Percentiles rank a stretch among this genome's conserved stretches.
Evolutionary conservation across 306 rosid species (phyloP).

Genomic region (Leucaena leucocephala): DNA sequence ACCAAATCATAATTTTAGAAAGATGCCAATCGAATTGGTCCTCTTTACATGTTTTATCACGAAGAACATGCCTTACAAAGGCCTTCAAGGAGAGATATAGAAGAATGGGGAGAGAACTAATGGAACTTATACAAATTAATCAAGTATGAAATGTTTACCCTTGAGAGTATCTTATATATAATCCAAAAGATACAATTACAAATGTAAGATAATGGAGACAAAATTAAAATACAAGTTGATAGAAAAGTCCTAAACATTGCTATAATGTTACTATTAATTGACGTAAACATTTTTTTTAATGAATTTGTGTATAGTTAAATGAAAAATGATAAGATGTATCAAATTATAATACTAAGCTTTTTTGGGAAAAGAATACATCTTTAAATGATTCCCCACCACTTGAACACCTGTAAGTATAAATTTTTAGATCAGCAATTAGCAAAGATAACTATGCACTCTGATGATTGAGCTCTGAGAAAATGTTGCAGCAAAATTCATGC

Average conservation of each 20-base stretch:
- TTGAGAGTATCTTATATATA: not conserved
- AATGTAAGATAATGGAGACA: not conserved
- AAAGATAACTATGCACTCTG: slow-evolving; percentile 11
- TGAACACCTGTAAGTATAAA: not conserved
- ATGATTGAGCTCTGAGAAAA: slow-evolving; percentile 16
- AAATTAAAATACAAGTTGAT: not conserved
- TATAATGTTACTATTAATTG: not conserved
- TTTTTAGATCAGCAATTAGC: slow-evolving; percentile 16
- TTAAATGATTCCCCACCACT: not conserved
- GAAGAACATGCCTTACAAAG: too few relatives aligned
- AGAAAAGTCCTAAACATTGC: not conserved
- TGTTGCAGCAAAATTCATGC: slow-evolving; percentile 32
- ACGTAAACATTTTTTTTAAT: not conserved
- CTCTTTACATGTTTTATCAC: not conserved
- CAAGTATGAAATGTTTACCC: not conserved
- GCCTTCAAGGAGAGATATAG: too few relatives aligned
- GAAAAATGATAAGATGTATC: not conserved
- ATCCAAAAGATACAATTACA: not conserved
- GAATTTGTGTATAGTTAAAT: not conserved
- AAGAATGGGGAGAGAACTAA: too few relatives aligned
- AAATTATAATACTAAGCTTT: not conserved
- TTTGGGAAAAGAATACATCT: not conserved
- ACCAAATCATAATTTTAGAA: not conserved
- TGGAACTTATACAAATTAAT: not conserved
- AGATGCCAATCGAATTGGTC: not conserved